Evolutionary conservation across 345 rosid genomes (phyloP).

Genomic region (Brassica cretica): DNA sequence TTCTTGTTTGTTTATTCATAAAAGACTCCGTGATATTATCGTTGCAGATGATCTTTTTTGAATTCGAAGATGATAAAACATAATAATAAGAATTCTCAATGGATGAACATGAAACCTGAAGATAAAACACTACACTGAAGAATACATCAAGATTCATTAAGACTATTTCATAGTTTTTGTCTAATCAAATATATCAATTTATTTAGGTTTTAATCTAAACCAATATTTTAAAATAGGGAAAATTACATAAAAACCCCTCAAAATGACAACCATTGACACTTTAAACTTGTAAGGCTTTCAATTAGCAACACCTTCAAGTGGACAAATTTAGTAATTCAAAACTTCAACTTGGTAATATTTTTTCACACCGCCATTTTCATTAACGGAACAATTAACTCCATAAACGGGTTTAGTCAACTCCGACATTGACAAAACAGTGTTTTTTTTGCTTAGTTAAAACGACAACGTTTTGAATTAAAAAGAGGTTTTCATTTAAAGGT

Average conservation of each 20-base stretch:
- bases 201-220: too few relatives aligned
- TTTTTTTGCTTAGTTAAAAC: too few relatives aligned
- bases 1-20: too few relatives aligned
- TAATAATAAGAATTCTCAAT: too few relatives aligned
- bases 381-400: neutral
- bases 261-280: neutral
- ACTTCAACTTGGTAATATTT: neutral
- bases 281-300: neutral
- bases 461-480: neutral
- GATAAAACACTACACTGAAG: too few relatives aligned
- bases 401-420: neutral
- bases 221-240: neutral
- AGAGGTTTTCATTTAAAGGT: neutral
- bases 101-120: too few relatives aligned
- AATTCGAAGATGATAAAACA: too few relatives aligned
- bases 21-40: too few relatives aligned
- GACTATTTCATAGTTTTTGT: too few relatives aligned
- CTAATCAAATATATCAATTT: too few relatives aligned
- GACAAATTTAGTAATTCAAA: neutral
- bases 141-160: too few relatives aligned
- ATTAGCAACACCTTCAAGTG: neutral
- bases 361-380: neutral
- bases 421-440: neutral
- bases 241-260: neutral
- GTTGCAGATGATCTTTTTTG: too few relatives aligned